Percentiles rank a stretch among this genome's conserved stretches.
phyloP scores from a whole-genome alignment of 2,329 filamentous ascomycete genomes.

The Penicillium sp. region DNA sequence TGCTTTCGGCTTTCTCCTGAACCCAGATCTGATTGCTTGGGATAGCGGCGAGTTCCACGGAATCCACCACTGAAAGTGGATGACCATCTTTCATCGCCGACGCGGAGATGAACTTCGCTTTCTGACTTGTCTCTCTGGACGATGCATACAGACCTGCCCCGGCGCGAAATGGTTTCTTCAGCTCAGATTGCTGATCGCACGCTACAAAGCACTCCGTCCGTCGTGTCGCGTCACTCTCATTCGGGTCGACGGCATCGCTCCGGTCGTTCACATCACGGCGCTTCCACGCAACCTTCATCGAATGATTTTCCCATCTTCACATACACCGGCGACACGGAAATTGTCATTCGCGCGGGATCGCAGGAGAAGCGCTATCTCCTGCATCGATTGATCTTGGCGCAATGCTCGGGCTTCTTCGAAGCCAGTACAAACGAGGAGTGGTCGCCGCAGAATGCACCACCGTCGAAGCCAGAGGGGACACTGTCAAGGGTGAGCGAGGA shows the following conservation, averaged over 20 bases:
- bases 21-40: too few relatives aligned
- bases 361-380: slow-evolving; percentile 80
- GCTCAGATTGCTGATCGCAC: slow-evolving; percentile 48
- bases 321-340: slow-evolving; percentile 88
- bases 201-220: slow-evolving; percentile 55
- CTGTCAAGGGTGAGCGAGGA: slow-evolving; percentile 35
- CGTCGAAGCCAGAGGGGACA: slow-evolving; percentile 45
- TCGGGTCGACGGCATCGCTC: slow-evolving; percentile 64
- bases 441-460: slow-evolving; percentile 44
- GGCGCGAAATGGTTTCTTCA: slow-evolving; percentile 36
- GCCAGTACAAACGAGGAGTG: slow-evolving; percentile 70
- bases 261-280: slow-evolving; percentile 73
- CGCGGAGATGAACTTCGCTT: too few relatives aligned
- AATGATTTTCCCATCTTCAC: slow-evolving; percentile 93
- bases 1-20: too few relatives aligned
- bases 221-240: slow-evolving; percentile 58
- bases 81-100: too few relatives aligned
- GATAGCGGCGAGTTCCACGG: too few relatives aligned
- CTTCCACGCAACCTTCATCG: slow-evolving; percentile 61
- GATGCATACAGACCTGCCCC: not conserved
- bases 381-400: slow-evolving; percentile 77
- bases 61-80: too few relatives aligned
- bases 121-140: not conserved
- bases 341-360: slow-evolving; percentile 63
- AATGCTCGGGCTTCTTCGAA: slow-evolving; percentile 92